Evolutionary conservation across 805 yeast species (phyloP).

Genomic region (Wickerhamiella australiensis): DNA sequence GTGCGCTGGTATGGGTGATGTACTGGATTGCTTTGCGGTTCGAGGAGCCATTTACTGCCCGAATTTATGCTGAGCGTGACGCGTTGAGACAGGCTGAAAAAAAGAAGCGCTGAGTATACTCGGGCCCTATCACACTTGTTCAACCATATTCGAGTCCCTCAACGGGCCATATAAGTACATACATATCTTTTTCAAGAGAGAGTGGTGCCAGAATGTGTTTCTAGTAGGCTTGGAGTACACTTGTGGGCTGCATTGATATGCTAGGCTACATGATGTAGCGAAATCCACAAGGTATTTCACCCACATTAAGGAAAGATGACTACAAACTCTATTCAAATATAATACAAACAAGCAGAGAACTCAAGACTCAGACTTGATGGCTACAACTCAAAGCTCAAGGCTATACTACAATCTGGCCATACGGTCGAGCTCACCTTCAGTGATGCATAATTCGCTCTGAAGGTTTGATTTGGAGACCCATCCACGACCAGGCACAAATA

Average conservation of each 20-base stretch:
- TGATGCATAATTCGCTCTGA: constrained; percentile 8
- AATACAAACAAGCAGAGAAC: too few relatives aligned
- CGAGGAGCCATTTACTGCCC: constrained; percentile 94
- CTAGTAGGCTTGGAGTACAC: too few relatives aligned
- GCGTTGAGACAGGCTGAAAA: constrained; percentile 19
- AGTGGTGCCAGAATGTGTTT: background rate
- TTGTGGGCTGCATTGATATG: too few relatives aligned
- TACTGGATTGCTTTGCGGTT: constrained; percentile 72
- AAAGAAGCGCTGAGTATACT: background rate
- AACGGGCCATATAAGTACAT: background rate
- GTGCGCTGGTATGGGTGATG: constrained; percentile 65
- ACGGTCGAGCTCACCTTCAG: constrained; percentile 8
- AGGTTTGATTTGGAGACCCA: constrained; percentile 12
- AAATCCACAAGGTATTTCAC: too few relatives aligned
- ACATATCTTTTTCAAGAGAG: background rate
- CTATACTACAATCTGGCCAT: background rate
- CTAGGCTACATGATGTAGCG: too few relatives aligned
- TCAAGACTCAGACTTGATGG: background rate
- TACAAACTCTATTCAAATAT: background rate
- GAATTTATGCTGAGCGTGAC: constrained; percentile 69
- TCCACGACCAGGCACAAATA: constrained; percentile 13
- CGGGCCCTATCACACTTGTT: background rate
- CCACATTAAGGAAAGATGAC: background rate
- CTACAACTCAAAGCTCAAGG: background rate
- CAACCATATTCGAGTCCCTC: background rate